Conservation (phyloP, 1,284 basidiomycete genomes). For the Vanrija sp. region DNA sequence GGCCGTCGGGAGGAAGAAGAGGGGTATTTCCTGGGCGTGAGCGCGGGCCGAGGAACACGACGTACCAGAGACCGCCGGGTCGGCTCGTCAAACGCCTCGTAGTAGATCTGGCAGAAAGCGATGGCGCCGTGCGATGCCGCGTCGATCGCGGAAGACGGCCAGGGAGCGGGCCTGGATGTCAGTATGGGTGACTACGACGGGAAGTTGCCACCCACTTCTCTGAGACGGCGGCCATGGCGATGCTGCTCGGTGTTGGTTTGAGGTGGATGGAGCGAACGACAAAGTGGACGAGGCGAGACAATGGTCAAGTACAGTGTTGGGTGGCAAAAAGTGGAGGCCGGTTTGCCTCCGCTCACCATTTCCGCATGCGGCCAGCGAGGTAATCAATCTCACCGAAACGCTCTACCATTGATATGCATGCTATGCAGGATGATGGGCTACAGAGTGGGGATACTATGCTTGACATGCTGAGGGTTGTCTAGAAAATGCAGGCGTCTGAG, state of each 20-base stretch:
- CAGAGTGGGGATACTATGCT: not conserved
- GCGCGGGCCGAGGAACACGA: not conserved
- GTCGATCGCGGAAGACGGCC: slow-evolving; percentile 38
- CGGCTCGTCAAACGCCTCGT: slow-evolving; percentile 45
- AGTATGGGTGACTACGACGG: not conserved
- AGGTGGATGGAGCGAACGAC: slow-evolving; percentile 3
- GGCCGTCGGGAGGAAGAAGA: slow-evolving; percentile 34
- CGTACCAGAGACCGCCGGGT: slow-evolving; percentile 31
- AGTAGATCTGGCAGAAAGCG: slow-evolving; percentile 45
- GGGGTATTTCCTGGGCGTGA: slow-evolving; percentile 33
- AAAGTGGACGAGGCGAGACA: not conserved
- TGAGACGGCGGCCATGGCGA: slow-evolving; percentile 6
- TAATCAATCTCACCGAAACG: no score
- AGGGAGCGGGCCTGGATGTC: slow-evolving; percentile 16
- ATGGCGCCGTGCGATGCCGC: slow-evolving; percentile 45
- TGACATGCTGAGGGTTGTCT: not conserved
- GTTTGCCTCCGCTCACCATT: no score
- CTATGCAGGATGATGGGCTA: not conserved
- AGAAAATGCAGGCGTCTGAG: not conserved
- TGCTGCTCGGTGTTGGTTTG: not conserved
- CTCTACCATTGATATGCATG: not conserved
- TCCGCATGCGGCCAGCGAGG: no score
- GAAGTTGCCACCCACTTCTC: not conserved
- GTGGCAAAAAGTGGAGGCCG: slow-evolving; percentile 5
- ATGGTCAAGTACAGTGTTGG: not conserved